Percentiles rank a stretch among this genome's conserved stretches.
Conservation (phyloP, 768 basidiomycete genomes). For the Psilocybe cubensis region DNA sequence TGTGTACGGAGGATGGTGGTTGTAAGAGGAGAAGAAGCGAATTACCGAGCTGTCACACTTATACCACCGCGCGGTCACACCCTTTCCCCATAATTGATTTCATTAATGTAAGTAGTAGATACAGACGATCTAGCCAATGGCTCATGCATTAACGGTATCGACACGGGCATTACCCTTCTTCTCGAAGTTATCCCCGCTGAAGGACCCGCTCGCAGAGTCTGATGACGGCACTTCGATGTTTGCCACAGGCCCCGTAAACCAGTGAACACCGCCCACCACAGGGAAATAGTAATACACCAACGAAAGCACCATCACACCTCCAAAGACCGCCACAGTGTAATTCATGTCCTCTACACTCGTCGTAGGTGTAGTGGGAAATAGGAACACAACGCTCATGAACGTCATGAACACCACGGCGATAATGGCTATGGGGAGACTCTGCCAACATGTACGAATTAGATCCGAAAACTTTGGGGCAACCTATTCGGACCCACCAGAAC, state of each 20-base stretch:
- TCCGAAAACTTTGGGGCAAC: neutral
- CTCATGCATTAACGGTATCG: slow-evolving; percentile 11
- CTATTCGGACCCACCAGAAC: slow-evolving; percentile 22
- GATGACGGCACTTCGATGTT: slow-evolving; percentile 28
- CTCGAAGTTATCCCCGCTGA: slow-evolving; percentile 16
- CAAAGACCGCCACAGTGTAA: slow-evolving; percentile 71
- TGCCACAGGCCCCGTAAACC: slow-evolving; percentile 73
- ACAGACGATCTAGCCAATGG: neutral
- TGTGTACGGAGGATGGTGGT: slow-evolving; percentile 1
- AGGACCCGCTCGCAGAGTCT: slow-evolving; percentile 18
- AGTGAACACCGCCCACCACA: slow-evolving; percentile 72
- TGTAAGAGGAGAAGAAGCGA: slow-evolving; percentile 17
- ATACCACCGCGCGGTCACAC: neutral
- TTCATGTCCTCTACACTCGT: slow-evolving; percentile 62
- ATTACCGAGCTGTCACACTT: neutral
- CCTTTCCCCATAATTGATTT: neutral
- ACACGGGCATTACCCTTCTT: slow-evolving; percentile 10
- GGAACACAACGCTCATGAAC: slow-evolving; percentile 64
- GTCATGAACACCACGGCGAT: slow-evolving; percentile 67
- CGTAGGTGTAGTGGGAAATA: slow-evolving; percentile 66
- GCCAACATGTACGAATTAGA: neutral
- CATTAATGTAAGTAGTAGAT: neutral
- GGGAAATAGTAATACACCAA: slow-evolving; percentile 74
- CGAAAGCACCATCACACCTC: slow-evolving; percentile 61
- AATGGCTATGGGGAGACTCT: slow-evolving; percentile 64